A percentile compares a stretch with the other conserved stretches of the same genome.
Evolutionary conservation across 2,329 filamentous ascomycete species (phyloP).

Genomic region (Apiospora arundinis): DNA sequence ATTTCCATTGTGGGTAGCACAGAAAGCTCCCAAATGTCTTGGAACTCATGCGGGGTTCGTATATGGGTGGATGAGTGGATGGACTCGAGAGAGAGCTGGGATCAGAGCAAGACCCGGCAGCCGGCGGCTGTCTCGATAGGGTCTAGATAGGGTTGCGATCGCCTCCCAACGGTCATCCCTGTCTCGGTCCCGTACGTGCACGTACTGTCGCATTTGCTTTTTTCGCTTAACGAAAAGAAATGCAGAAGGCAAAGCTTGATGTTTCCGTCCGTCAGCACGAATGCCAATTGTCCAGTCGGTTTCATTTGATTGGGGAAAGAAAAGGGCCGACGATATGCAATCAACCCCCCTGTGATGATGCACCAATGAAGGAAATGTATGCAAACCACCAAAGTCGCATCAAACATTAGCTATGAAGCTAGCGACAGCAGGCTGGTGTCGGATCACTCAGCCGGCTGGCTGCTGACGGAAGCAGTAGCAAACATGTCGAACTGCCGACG

Average conservation of each 20-base stretch:
- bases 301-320: background rate
- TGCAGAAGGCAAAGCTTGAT: background rate
- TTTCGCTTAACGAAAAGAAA: background rate
- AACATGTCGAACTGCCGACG: background rate
- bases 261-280: background rate
- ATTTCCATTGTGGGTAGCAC: background rate
- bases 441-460: background rate
- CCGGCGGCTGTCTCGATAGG: background rate
- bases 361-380: background rate
- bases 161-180: background rate
- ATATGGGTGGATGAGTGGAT: background rate
- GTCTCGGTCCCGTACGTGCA: background rate
- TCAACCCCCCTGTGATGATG: background rate
- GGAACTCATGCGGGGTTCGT: background rate
- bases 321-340: background rate
- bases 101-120: background rate
- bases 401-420: background rate
- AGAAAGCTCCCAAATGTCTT: background rate
- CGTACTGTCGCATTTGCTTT: slow-evolving; percentile 1
- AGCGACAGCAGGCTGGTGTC: background rate
- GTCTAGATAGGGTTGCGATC: slow-evolving; percentile 16
- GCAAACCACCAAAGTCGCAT: slow-evolving; percentile 7
- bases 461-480: background rate
- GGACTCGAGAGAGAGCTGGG: background rate
- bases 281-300: background rate